Percentiles rank a stretch among this genome's conserved stretches.
Conservation (phyloP, 495 filamentous ascomycete species). For the Penicillium simplicissimum region DNA sequence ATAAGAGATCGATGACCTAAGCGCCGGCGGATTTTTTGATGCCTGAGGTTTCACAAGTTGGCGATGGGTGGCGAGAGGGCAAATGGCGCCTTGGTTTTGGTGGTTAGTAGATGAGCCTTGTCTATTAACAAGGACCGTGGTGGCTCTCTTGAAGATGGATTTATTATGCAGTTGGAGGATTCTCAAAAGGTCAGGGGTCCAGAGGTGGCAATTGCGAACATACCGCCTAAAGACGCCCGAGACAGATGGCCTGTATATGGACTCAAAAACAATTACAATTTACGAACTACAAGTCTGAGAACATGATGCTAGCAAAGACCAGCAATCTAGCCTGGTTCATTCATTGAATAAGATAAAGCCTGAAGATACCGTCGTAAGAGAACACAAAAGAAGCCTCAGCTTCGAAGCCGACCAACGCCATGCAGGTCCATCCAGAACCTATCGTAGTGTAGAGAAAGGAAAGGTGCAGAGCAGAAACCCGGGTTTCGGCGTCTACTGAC, state of each 20-base stretch:
- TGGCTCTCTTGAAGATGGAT: too few species aligned
- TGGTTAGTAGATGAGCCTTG: neutral
- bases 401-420: conserved; percentile 47
- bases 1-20: conserved; percentile 12
- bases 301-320: conserved; percentile 1
- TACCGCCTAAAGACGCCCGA: too few species aligned
- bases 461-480: conserved; percentile 16
- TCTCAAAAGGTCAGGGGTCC: too few species aligned
- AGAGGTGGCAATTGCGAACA: too few species aligned
- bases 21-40: neutral
- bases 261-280: neutral
- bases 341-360: conserved; percentile 34
- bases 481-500: conserved; percentile 53
- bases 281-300: neutral
- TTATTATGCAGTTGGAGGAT: too few species aligned
- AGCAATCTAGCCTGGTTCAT: conserved; percentile 18
- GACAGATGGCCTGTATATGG: too few species aligned
- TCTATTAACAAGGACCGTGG: too few species aligned
- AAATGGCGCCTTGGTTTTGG: neutral
- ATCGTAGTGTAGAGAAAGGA: conserved; percentile 25
- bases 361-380: conserved; percentile 26
- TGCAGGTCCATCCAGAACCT: conserved; percentile 39
- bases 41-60: neutral
- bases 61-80: conserved; percentile 3
- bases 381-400: conserved; percentile 32